Base-by-base conservation (phyloP, 2,329 filamentous ascomycete species). In the Pseudopithomyces maydicus region DNA sequence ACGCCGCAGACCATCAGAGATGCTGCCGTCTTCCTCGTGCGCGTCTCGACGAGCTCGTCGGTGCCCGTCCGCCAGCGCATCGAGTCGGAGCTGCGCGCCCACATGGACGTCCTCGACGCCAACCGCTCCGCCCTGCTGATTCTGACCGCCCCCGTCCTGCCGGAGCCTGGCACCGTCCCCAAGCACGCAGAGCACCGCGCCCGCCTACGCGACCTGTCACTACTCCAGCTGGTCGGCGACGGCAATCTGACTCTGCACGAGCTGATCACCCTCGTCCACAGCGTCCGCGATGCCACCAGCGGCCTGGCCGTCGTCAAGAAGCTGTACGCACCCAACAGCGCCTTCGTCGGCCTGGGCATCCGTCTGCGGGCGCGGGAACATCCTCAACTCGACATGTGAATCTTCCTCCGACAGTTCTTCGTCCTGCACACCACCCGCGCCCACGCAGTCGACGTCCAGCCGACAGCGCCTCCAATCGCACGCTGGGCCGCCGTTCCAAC, bases 21-120 rank as follows among this genome's bases (percentile, higher is more conserved):
- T 51, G 75, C 73, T 1, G 68, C 70, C 2, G 66, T 78, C 2
- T 78, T 77, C 56, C 69, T 78, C 29, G 41, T 77, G 4, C 69
- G 67, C 36, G 62, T 62, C 29, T 50, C 45, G 36, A 43, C 50
- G 14, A 46, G 61, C 6, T 59, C 59, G 15, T 58, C 62, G 0
- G 62, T 7, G 53, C 61, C 17, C 53, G 57, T 2, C 35, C 43
- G 53, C 11, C 36, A 55, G 51, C 62, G 54, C 6, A 62, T 75
- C 19, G 29, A 52, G 6, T 56, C 60, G 14, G 74, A 77, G 54
- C 61, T 79, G 44, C 54, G 64, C 14, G 68, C 67, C 4, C 73
- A 79, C 56, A 49, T 76, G 1, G 61, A 61, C 12, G 62, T 74
- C 6, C 66, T 79, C 12, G 63, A 70, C 8, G 53, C 55, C 1